These are phyloP conservation scores for Penstemon davidsonii DNA, from an alignment of 257 asterid genomes.

Conservation along the genomic window DNA sequence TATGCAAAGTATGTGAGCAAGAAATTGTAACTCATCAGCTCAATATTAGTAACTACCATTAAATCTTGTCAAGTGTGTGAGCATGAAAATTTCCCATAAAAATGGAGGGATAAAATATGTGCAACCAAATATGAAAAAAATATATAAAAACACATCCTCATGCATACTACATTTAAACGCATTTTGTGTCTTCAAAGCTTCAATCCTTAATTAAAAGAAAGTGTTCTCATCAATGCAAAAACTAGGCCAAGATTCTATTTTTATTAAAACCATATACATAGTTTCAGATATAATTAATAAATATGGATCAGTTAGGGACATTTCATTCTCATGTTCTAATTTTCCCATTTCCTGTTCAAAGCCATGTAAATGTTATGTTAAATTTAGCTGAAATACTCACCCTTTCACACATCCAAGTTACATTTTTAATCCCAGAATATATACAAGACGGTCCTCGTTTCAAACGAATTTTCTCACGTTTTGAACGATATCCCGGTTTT, in stretches of 20 bases:
- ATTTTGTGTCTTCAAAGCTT: no score
- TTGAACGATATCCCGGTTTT: slow-evolving; percentile 24
- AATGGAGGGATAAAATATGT: neutral
- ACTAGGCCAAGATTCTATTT: no score
- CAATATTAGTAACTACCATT: neutral
- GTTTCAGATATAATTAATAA: no score
- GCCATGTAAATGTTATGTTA: slow-evolving; percentile 40
- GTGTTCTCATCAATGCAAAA: no score
- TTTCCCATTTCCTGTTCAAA: slow-evolving; percentile 35
- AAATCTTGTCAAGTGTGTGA: slow-evolving; percentile 8
- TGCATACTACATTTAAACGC: no score
- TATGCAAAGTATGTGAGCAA: neutral
- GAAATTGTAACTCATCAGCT: neutral
- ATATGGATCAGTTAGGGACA: neutral
- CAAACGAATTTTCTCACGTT: slow-evolving; percentile 13
- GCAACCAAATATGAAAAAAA: neutral
- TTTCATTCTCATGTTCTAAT: slow-evolving; percentile 27
- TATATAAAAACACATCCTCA: no score
- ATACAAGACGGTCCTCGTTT: slow-evolving; percentile 24
- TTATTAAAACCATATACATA: no score
- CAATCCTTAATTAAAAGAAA: no score
- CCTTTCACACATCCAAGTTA: slow-evolving; percentile 25
- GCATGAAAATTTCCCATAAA: neutral
- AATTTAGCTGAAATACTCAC: slow-evolving; percentile 38
- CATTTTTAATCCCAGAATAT: slow-evolving; percentile 29